These are phyloP conservation scores for Fragilariopsis cylindrus DNA, from an alignment of 108 stramenopile species.

Conservation along the genomic window DNA sequence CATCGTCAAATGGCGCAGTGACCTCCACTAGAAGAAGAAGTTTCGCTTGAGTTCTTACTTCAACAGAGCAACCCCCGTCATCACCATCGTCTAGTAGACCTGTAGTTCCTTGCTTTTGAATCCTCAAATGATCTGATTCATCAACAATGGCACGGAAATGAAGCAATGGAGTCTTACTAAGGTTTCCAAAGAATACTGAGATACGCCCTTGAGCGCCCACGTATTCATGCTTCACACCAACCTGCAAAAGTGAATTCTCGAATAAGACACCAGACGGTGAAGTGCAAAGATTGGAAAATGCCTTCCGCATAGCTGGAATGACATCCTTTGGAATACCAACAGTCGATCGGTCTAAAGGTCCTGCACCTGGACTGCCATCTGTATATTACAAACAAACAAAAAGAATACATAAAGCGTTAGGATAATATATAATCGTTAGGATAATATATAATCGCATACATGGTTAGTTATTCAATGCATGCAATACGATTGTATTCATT, in stretches of 20 bases:
- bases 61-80: constrained; percentile 79
- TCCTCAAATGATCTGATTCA: constrained; percentile 77
- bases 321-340: constrained; percentile 89
- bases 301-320: constrained; percentile 89
- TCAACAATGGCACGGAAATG: constrained; percentile 79
- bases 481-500: neutral
- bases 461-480: neutral
- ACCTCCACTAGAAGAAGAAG: constrained; percentile 82
- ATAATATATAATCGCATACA: neutral
- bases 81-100: constrained; percentile 79
- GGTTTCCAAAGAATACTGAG: constrained; percentile 89
- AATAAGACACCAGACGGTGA: constrained; percentile 87
- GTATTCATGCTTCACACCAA: constrained; percentile 90
- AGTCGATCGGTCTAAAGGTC: constrained; percentile 28
- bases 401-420: neutral
- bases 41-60: constrained; percentile 84
- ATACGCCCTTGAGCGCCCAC: constrained; percentile 88
- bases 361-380: constrained; percentile 42
- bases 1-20: constrained; percentile 89
- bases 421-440: neutral
- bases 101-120: constrained; percentile 86
- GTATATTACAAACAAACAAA: constrained; percentile 9
- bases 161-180: constrained; percentile 61
- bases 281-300: constrained; percentile 87
- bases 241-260: constrained; percentile 84